Percentiles rank a stretch among this genome's conserved stretches.
Evolutionary conservation across 2,329 filamentous ascomycete genomes (phyloP).

Genomic region (Orbilia quercus): DNA sequence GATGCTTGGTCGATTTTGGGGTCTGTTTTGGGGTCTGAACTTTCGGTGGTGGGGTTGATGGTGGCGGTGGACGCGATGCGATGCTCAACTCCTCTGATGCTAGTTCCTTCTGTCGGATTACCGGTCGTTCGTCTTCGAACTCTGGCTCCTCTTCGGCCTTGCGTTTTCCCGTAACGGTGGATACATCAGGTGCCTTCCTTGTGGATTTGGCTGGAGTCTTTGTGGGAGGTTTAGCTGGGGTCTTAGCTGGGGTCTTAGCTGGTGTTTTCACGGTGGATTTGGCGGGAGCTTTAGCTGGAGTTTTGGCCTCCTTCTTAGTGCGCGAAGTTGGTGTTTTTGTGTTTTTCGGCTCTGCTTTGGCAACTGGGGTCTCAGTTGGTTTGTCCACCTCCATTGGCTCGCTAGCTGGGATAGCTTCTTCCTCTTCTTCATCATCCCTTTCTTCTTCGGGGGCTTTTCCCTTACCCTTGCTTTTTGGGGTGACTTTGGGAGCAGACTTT

Average conservation of each 20-base stretch:
- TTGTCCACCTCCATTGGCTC: constrained; percentile 43
- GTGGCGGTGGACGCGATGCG: constrained; percentile 35
- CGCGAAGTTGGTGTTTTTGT: constrained; percentile 26
- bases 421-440: not conserved
- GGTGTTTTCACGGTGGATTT: constrained; percentile 57
- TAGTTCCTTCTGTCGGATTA: not conserved
- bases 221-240: constrained; percentile 50
- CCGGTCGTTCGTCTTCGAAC: constrained; percentile 10
- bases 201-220: constrained; percentile 31
- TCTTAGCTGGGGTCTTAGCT: constrained; percentile 59
- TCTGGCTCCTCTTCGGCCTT: constrained; percentile 37
- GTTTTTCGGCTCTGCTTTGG: constrained; percentile 49
- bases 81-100: constrained; percentile 13
- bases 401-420: constrained; percentile 21
- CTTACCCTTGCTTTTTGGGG: constrained; percentile 19
- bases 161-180: constrained; percentile 41
- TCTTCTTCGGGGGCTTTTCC: constrained; percentile 14
- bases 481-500: constrained; percentile 7
- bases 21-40: constrained; percentile 34
- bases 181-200: constrained; percentile 22
- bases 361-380: constrained; percentile 36
- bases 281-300: constrained; percentile 35
- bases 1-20: constrained; percentile 58
- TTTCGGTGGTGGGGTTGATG: constrained; percentile 39
- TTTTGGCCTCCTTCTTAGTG: constrained; percentile 58